A percentile compares a stretch with the other conserved stretches of the same genome.
Conservation (phyloP, 768 basidiomycete genomes). For the Boletus speciosus region DNA sequence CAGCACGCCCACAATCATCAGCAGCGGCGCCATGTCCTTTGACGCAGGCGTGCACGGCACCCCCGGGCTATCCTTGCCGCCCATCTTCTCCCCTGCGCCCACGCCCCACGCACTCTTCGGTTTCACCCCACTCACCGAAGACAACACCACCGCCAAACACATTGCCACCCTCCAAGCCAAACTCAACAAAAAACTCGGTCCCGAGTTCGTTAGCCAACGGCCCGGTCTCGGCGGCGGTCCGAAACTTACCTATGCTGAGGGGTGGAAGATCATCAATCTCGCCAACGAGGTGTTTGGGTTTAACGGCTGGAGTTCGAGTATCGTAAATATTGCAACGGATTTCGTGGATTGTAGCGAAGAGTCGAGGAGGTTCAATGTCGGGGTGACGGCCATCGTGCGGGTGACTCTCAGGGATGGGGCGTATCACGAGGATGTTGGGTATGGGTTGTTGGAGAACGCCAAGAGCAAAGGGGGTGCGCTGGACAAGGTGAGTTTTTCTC, state of each 20-base stretch:
- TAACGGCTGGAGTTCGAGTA: conserved; percentile 88
- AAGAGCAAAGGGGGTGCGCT: conserved; percentile 82
- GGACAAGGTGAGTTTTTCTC: conserved; percentile 72
- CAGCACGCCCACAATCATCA: conserved; percentile 36
- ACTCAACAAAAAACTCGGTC: conserved; percentile 85
- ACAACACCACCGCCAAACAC: conserved; percentile 49
- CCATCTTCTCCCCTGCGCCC: conserved; percentile 2
- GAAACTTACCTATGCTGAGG: conserved; percentile 92
- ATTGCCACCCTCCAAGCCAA: conserved; percentile 76
- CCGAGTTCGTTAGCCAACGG: conserved; percentile 87
- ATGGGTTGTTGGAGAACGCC: conserved; percentile 80
- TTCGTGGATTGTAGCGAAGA: conserved; percentile 76
- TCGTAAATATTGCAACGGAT: conserved; percentile 73
- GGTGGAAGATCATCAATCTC: conserved; percentile 97
- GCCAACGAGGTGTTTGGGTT: conserved; percentile 99
- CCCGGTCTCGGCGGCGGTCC: conserved; percentile 84
- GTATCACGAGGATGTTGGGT: conserved; percentile 92
- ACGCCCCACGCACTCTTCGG: neutral
- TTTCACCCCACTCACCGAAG: conserved; percentile 43
- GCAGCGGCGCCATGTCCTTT: conserved; percentile 59
- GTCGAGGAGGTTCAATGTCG: conserved; percentile 60
- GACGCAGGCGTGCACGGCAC: conserved; percentile 51
- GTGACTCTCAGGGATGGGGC: conserved; percentile 87
- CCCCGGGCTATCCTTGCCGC: conserved; percentile 16
- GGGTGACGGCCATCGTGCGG: conserved; percentile 80